Base-by-base conservation (phyloP, 2,329 filamentous ascomycete species). In the Alternaria panax region DNA sequence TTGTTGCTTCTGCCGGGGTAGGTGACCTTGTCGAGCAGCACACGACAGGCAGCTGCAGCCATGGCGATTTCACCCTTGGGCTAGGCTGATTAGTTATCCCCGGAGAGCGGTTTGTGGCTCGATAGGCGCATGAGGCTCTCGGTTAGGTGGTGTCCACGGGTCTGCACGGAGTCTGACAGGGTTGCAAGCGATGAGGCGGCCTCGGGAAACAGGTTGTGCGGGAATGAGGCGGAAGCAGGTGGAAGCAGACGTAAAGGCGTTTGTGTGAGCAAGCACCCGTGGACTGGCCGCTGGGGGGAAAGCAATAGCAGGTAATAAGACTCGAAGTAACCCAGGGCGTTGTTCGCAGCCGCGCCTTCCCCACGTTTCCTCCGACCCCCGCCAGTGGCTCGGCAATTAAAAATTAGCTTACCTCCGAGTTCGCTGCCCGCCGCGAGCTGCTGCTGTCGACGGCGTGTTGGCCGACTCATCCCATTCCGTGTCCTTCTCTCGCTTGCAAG, bases 321-420 rank as follows among this genome's bases (percentile, higher is more conserved):
- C 8, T 48, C n/a, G 9, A 9, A 27, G 8, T 36, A 14, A 14
- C 45, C 25, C 30, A 34, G 45, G 45, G 14, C 43, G 38, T 57
- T 25, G 12, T 27, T 56, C 54, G 50, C 53, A 46, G 38, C 52
- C 59, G 71, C 58, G 63, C 63, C 62, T 71, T 72, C 72, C 72
- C 73, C 72, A 75, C 69, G 71, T 64, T 65, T 70, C 50, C 66
- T 64, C 69, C 67, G 64, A 62, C 59, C 59, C 60, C 59, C 60
- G 59, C 66, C 62, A 67, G 67, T 69, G 60, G 56, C 47, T 62
- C 61, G 58, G 58, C 51, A 53, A 53, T 64, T 62, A 68, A 41
- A 67, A 62, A 64, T 66, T 63, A 66, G 63, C 64, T 66, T 65
- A 65, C 53, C 69, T 68, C 62, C 67, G 67, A 74, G 66, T 69